A percentile compares a stretch with the other conserved stretches of the same genome.
Evolutionary conservation across 2,329 filamentous ascomycete genomes (phyloP).

Genomic region (Sclerotinia subarctica): DNA sequence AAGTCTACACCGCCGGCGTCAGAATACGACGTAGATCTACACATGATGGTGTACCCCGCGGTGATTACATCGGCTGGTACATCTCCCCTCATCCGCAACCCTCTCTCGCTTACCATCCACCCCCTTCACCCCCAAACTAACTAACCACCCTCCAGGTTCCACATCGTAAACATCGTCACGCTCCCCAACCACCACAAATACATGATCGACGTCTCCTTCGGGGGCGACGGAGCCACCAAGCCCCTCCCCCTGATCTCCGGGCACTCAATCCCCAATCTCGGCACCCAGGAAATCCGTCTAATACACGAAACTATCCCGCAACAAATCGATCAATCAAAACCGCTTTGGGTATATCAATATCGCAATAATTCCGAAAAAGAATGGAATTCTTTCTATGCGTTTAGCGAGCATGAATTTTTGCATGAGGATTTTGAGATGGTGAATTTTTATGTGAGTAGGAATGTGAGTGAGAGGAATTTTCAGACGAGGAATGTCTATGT

Average conservation of each 20-base stretch:
- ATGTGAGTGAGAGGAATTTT: slow-evolving; percentile 55
- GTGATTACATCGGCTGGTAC: slow-evolving; percentile 34
- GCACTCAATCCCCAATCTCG: slow-evolving; percentile 42
- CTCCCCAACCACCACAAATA: slow-evolving; percentile 47
- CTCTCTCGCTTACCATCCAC: too few species aligned
- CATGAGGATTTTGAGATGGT: slow-evolving; percentile 59
- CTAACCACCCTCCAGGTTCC: slow-evolving; percentile 41
- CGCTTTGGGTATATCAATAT: slow-evolving; percentile 63
- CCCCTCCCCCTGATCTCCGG: slow-evolving; percentile 53
- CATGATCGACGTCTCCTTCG: slow-evolving; percentile 62
- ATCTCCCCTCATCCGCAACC: slow-evolving; percentile 1
- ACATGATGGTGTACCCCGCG: slow-evolving; percentile 28
- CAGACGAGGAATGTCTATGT: slow-evolving; percentile 55
- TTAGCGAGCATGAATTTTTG: slow-evolving; percentile 62
- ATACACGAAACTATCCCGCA: slow-evolving; percentile 48
- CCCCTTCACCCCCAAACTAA: too few species aligned
- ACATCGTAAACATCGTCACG: slow-evolving; percentile 61
- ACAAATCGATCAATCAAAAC: slow-evolving; percentile 44
- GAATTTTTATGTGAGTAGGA: slow-evolving; percentile 54
- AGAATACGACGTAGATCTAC: slow-evolving; percentile 29
- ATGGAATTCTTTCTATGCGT: slow-evolving; percentile 63
- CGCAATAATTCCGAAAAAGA: slow-evolving; percentile 46
- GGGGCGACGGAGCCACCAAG: slow-evolving; percentile 56
- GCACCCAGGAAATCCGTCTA: slow-evolving; percentile 55
- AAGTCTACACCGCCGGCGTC: slow-evolving; percentile 52